Percentiles rank a stretch among this genome's conserved stretches.
Conservation (phyloP, 139 green algal genomes). For the Picochlorum sp. region DNA sequence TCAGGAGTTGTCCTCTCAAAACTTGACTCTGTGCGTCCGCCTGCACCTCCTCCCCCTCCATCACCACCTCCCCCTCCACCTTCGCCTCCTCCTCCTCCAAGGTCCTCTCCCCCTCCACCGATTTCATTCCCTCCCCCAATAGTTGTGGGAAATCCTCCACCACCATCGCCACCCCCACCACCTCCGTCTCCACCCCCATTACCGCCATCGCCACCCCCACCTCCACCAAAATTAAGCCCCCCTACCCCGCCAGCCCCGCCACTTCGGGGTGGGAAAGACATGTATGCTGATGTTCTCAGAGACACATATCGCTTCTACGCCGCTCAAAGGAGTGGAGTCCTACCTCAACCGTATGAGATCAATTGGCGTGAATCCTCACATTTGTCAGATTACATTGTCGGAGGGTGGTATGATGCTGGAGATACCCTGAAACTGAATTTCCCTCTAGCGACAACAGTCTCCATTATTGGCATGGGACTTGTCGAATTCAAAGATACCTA, state of each 20-base stretch:
- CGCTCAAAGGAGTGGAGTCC: conserved; percentile 11
- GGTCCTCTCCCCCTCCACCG: neutral
- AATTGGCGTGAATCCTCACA: conserved; percentile 2
- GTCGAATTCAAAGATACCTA: conserved; percentile 9
- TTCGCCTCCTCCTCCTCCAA: neutral
- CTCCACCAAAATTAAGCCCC: neutral
- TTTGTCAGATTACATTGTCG: conserved; percentile 4
- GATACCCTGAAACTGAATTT: conserved; percentile 17
- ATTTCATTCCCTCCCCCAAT: neutral
- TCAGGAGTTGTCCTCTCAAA: too few relatives aligned
- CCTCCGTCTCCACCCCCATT: neutral
- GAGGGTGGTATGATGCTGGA: conserved; percentile 17
- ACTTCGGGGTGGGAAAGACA: neutral
- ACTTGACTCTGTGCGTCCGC: too few relatives aligned
- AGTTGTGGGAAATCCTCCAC: neutral
- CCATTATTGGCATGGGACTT: neutral
- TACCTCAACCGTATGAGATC: conserved; percentile 3
- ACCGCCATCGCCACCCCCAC: neutral
- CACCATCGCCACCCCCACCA: neutral
- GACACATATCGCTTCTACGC: conserved; percentile 11
- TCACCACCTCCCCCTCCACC: neutral
- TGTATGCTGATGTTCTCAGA: conserved; percentile 6
- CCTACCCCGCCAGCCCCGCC: neutral
- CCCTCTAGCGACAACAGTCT: conserved; percentile 6
- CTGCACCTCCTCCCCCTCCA: neutral